Percentiles rank a stretch among this genome's conserved stretches.
Conservation (phyloP, 108 stramenopile species). For the Cyclotella baltica region DNA sequence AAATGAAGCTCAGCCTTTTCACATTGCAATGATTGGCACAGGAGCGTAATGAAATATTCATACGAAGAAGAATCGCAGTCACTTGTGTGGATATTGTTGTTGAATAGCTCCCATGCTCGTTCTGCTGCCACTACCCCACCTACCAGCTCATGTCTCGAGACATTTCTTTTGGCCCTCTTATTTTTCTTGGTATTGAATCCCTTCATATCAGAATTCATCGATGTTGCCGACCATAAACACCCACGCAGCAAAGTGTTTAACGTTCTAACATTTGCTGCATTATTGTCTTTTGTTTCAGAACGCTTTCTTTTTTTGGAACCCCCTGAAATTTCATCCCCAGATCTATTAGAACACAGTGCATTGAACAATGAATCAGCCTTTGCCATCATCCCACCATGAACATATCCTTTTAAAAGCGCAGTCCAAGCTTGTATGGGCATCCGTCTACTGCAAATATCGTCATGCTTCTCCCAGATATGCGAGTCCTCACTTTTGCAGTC, state of each 20-base stretch:
- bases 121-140: conserved; percentile 83
- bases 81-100: not conserved
- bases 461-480: conserved; percentile 52
- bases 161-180: not conserved
- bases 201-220: conserved; percentile 29
- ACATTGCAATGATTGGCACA: conserved; percentile 75
- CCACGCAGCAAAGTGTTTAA: conserved; percentile 86
- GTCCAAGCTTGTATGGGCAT: conserved; percentile 75
- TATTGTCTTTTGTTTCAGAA: conserved; percentile 21
- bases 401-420: conserved; percentile 80
- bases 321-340: conserved; percentile 7
- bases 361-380: conserved; percentile 71
- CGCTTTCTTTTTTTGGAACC: conserved; percentile 26
- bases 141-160: conserved; percentile 30
- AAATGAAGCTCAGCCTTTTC: conserved; percentile 62
- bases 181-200: not conserved
- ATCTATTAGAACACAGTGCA: conserved; percentile 53
- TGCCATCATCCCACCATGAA: conserved; percentile 71
- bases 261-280: conserved; percentile 76
- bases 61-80: conserved; percentile 81
- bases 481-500: not conserved
- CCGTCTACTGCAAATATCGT: conserved; percentile 13
- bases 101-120: conserved; percentile 63
- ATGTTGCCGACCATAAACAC: conserved; percentile 85
- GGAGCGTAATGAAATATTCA: conserved; percentile 77